Evolutionary conservation across 1,139 yeast genomes (phyloP), one percentile per base, ranked within the genome.

Genomic region (Hemisphaericaspora subhashii): DNA sequence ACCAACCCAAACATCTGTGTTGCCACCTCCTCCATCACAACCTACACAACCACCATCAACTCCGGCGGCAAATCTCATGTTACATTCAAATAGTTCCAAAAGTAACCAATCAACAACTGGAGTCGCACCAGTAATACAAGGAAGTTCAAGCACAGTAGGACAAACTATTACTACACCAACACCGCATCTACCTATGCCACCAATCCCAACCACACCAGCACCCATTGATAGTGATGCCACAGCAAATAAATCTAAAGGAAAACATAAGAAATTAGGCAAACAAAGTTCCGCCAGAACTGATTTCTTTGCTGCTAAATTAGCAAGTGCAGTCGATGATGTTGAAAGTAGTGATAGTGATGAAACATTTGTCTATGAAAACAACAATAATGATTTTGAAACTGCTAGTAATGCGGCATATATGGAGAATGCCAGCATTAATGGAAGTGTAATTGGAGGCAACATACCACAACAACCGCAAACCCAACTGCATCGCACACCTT

Each of bases 241-340:
- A 21, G 36, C 38, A 20, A 46, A 30, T 31, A 54, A 51, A 35
- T 39, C 40, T n/a, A 52, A 47, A 23, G 22, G 20, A 4, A 35
- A 29, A 11, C 45, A 34, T 14, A 59, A 57, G 39, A 58, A 54
- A 36, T 44, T 50, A 4, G 47, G 60, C 2, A 62, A 60, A 36
- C 66, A 62, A 38, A 60, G 48, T 48, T 75, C 64, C 31, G 70
- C 95, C 4, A 78, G 89, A 55, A 92, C 96, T 0, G 98, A 90
- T 54, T 81, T 87, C 42, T 90, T 90, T 63, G 98, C 98, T 10
- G 97, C 98, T 0, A 85, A 85, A 52, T 68, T 90, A 46, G 97
- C 97, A 6, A 83, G 89, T 47, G 98, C 98, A 1, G 95, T 90
- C 7, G 96, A 87, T 51, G 96, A 88, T 52, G 88, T 79, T 18